Conservation (phyloP, 495 filamentous ascomycete species). For the Terfezia boudieri region DNA sequence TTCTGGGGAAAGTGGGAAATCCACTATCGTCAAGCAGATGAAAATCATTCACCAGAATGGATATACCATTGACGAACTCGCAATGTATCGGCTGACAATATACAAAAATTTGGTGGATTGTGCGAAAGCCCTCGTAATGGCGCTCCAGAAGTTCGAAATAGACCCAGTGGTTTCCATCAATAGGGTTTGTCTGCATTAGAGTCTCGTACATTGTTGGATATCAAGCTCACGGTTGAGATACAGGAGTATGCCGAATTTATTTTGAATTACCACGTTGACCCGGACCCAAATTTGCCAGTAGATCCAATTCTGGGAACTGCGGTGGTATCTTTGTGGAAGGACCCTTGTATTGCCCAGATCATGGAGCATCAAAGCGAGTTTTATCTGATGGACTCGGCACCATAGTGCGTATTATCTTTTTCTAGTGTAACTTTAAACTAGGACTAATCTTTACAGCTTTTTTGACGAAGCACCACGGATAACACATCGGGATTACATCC, state of each 20-base stretch:
- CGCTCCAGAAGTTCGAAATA: conserved; percentile 71
- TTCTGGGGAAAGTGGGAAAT: conserved; percentile 95
- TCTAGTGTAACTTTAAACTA: not conserved
- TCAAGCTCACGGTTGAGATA: not conserved
- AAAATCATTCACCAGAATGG: conserved; percentile 98
- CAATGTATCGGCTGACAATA: conserved; percentile 78
- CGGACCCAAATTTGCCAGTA: conserved; percentile 62
- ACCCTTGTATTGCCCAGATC: conserved; percentile 58
- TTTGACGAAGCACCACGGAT: conserved; percentile 84
- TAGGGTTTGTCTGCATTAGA: conserved; percentile 15
- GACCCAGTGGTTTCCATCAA: conserved; percentile 48
- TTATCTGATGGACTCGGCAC: conserved; percentile 96
- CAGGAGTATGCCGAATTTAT: conserved; percentile 55
- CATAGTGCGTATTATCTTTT: conserved; percentile 49
- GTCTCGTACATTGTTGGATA: not conserved
- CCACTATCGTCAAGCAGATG: conserved; percentile 99
- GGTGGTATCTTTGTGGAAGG: conserved; percentile 70
- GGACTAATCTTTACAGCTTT: conserved; percentile 35
- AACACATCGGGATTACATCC: conserved; percentile 63
- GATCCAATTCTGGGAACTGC: conserved; percentile 61
- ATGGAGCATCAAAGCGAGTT: conserved; percentile 95
- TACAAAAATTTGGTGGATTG: conserved; percentile 97
- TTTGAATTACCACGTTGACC: conserved; percentile 67
- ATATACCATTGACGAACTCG: conserved; percentile 76
- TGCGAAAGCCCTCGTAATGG: conserved; percentile 71